phyloP scores from a whole-genome alignment of 73 alveolate genomes.

The Breviolum minutum region DNA sequence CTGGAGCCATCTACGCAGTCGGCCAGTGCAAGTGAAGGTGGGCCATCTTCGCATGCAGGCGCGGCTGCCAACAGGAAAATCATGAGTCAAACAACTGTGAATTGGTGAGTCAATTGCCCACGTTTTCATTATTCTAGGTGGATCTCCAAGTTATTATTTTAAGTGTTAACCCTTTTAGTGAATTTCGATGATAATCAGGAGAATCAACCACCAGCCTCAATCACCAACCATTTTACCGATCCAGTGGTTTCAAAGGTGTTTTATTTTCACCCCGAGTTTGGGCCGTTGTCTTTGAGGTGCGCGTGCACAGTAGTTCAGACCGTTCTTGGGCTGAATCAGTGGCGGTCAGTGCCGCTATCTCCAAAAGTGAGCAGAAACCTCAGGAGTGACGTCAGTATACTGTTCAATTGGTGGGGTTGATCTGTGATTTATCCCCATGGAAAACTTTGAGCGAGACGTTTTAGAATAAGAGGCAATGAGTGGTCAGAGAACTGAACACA shows the following conservation, averaged over 20 bases:
- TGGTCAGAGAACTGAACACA: too few relatives aligned
- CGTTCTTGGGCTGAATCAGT: background rate
- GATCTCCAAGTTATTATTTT: too few relatives aligned
- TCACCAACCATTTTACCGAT: background rate
- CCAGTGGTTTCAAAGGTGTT: background rate
- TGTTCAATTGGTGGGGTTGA: background rate
- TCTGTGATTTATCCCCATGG: background rate
- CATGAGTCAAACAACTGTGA: background rate
- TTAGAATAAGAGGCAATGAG: too few relatives aligned
- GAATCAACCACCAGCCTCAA: too few relatives aligned
- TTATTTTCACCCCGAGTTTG: background rate
- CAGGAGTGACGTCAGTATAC: background rate
- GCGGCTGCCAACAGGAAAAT: background rate
- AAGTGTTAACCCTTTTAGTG: too few relatives aligned
- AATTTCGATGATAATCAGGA: too few relatives aligned
- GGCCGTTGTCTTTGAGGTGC: background rate
- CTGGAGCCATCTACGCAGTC: constrained; percentile 65
- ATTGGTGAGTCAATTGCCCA: too few relatives aligned
- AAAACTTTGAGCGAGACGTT: background rate
- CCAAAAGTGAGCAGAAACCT: background rate
- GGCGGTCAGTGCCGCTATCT: background rate
- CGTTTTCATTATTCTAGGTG: too few relatives aligned
- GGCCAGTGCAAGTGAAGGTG: constrained; percentile 39
- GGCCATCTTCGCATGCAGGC: constrained; percentile 65
- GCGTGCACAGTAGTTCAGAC: background rate